Percentiles rank a stretch among this genome's conserved stretches.
phyloP scores from a whole-genome alignment of 768 basidiomycete species.

The Boletus sensibilis region DNA sequence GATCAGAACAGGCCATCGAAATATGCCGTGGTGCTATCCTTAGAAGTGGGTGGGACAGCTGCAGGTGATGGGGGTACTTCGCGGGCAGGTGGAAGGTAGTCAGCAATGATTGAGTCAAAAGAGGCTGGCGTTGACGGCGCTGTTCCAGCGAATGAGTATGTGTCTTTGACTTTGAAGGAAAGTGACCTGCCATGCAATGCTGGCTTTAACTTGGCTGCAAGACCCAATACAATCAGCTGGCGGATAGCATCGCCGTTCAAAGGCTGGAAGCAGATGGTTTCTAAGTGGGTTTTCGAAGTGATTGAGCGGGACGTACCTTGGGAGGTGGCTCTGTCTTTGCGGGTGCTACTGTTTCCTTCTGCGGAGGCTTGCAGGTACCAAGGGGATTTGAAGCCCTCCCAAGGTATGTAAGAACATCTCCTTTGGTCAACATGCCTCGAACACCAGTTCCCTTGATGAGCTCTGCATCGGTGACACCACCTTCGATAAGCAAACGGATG shows the following conservation, averaged over 20 bases:
- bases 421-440: slow-evolving; percentile 94
- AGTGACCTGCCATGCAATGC: slow-evolving; percentile 42
- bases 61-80: slow-evolving; percentile 16
- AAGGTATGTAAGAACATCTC: slow-evolving; percentile 84
- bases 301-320: slow-evolving; percentile 34
- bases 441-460: slow-evolving; percentile 86
- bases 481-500: slow-evolving; percentile 66
- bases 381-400: slow-evolving; percentile 78
- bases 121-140: slow-evolving; percentile 44
- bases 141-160: slow-evolving; percentile 25
- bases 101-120: slow-evolving; percentile 74
- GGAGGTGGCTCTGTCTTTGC: slow-evolving; percentile 36
- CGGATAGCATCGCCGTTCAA: slow-evolving; percentile 67
- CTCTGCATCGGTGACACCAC: slow-evolving; percentile 52
- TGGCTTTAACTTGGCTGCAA: slow-evolving; percentile 56
- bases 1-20: slow-evolving; percentile 42
- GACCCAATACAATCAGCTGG: slow-evolving; percentile 56
- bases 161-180: neutral
- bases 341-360: slow-evolving; percentile 25
- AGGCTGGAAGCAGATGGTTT: slow-evolving; percentile 31
- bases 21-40: slow-evolving; percentile 35
- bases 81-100: slow-evolving; percentile 55
- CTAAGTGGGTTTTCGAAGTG: neutral
- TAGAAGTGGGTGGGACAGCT: slow-evolving; percentile 12
- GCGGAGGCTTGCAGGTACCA: slow-evolving; percentile 65